Conservation (phyloP, 306 rosid genomes). For the Oemleria cerasiformis region DNA sequence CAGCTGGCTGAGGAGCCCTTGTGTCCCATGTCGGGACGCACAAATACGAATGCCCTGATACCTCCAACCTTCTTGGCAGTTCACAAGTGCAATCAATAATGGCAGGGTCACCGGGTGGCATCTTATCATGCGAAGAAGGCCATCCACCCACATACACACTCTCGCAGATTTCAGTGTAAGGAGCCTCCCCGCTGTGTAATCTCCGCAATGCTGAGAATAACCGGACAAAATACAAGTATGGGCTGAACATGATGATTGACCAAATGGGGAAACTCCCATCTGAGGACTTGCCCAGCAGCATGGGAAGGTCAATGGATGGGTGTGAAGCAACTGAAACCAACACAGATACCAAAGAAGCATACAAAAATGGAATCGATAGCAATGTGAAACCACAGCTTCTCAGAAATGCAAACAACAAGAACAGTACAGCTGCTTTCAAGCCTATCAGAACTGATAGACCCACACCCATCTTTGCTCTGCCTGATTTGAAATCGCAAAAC, state of each 20-base stretch:
- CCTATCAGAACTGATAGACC: conserved; percentile 67
- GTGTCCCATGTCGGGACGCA: conserved; percentile 95
- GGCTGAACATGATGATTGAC: conserved; percentile 60
- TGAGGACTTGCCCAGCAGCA: conserved; percentile 60
- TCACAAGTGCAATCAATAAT: conserved; percentile 88
- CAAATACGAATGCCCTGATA: conserved; percentile 46
- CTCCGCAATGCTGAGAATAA: conserved; percentile 60
- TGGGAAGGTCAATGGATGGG: conserved; percentile 69
- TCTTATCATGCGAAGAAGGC: conserved; percentile 62
- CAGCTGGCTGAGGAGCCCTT: conserved; percentile 60
- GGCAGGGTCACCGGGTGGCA: conserved; percentile 86
- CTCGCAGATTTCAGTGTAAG: conserved; percentile 51
- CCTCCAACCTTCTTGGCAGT: conserved; percentile 53
- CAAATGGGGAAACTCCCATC: conserved; percentile 75
- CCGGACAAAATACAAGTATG: conserved; percentile 70
- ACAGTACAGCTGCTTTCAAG: conserved; percentile 42
- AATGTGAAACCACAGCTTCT: conserved; percentile 41
- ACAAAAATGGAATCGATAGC: conserved; percentile 59
- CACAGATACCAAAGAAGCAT: conserved; percentile 51
- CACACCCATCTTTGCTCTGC: conserved; percentile 44
- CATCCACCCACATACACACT: conserved; percentile 87
- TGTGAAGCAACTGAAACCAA: conserved; percentile 70
- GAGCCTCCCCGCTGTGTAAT: conserved; percentile 51
- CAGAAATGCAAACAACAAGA: conserved; percentile 45
- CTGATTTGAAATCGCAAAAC: neutral